Conservation (phyloP, 371 early-diverging fungal genomes). For the Capillidium heterosporum region DNA sequence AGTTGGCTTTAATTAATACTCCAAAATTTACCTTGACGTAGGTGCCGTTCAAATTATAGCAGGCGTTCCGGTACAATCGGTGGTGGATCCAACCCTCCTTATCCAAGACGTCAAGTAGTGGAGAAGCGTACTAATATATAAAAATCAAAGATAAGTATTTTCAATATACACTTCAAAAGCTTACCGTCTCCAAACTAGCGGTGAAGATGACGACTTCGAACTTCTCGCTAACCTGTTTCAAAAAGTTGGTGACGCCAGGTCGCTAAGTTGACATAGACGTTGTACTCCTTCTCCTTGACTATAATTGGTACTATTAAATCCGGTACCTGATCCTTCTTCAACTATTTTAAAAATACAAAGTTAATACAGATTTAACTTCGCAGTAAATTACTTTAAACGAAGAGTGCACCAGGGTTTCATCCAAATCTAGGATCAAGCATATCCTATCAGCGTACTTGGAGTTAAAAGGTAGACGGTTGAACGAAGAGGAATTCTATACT, state of each 20-base stretch:
- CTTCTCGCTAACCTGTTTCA: conserved; percentile 64
- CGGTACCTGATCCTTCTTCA: conserved; percentile 17
- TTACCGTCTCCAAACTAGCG: conserved; percentile 81
- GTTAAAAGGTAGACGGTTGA: conserved; percentile 16
- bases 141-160: neutral
- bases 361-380: too few species aligned
- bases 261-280: conserved; percentile 88
- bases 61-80: conserved; percentile 86
- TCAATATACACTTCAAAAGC: neutral
- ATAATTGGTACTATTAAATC: conserved; percentile 77
- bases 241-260: conserved; percentile 85
- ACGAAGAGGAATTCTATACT: too few species aligned
- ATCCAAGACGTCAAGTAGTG: conserved; percentile 87
- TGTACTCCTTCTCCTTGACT: conserved; percentile 78
- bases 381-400: conserved; percentile 38
- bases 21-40: conserved; percentile 67
- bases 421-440: conserved; percentile 72
- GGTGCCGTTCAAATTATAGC: conserved; percentile 81
- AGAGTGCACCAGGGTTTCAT: conserved; percentile 70
- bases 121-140: conserved; percentile 78
- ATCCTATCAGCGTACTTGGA: conserved; percentile 36
- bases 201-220: conserved; percentile 94
- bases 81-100: conserved; percentile 62
- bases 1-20: neutral
- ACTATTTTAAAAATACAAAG: too few species aligned